Conservation (phyloP, 139 green algal species). For the Picochlorum sp. region DNA sequence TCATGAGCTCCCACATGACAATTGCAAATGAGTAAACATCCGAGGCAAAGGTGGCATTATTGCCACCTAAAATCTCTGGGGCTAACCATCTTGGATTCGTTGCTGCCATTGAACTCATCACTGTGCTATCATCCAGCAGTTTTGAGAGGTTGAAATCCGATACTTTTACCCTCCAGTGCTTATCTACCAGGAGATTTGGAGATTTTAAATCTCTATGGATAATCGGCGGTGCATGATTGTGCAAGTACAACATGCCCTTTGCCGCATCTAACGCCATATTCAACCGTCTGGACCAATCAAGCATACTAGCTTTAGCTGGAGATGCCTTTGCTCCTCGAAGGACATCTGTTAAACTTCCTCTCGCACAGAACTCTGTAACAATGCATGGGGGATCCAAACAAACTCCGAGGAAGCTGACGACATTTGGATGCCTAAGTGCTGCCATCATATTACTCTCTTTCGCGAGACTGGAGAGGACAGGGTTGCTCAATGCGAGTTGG, state of each 20-base stretch:
- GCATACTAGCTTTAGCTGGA: conserved; percentile 16
- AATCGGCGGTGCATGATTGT: conserved; percentile 39
- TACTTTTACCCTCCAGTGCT: conserved; percentile 47
- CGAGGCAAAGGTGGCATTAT: conserved; percentile 27
- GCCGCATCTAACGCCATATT: conserved; percentile 51
- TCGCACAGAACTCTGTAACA: conserved; percentile 47
- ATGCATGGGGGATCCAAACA: conserved; percentile 30
- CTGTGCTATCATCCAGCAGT: conserved; percentile 39
- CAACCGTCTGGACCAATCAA: conserved; percentile 43
- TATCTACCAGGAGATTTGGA: conserved; percentile 50
- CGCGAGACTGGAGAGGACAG: conserved; percentile 15
- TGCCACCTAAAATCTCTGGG: conserved; percentile 47
- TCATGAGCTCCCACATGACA: conserved; percentile 65
- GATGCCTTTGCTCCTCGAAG: conserved; percentile 27
- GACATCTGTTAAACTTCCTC: conserved; percentile 50
- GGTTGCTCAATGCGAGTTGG: conserved; percentile 12
- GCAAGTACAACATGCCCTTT: conserved; percentile 54
- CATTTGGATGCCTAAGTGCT: conserved; percentile 42
- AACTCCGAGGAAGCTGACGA: conserved; percentile 55
- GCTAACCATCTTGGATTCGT: conserved; percentile 54
- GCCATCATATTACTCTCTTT: conserved; percentile 49
- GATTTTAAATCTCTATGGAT: conserved; percentile 55
- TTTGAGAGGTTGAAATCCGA: conserved; percentile 54
- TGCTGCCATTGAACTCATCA: conserved; percentile 43
- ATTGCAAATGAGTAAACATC: conserved; percentile 56